phyloP scores from a whole-genome alignment of 2,329 filamentous ascomycete genomes.

The Teratosphaeria gauchensis region DNA sequence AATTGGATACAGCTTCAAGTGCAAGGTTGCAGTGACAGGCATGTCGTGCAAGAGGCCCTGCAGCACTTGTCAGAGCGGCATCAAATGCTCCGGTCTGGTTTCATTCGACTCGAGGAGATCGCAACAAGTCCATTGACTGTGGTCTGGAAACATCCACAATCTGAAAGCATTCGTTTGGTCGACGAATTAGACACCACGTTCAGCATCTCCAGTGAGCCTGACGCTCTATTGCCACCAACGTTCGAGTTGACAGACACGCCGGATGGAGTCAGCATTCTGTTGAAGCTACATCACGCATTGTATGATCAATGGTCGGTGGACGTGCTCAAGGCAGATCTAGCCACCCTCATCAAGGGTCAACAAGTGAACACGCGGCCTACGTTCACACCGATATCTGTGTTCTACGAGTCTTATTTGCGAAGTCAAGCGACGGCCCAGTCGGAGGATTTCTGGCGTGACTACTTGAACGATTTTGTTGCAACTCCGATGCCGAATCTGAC shows the following conservation, averaged over 20 bases:
- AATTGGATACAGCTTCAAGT: conserved; percentile 66
- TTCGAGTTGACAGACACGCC: conserved; percentile 43
- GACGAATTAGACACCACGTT: conserved; percentile 11
- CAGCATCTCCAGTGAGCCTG: conserved; percentile 16
- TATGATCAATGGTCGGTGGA: conserved; percentile 88
- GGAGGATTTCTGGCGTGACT: conserved; percentile 58
- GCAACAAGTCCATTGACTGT: conserved; percentile 50
- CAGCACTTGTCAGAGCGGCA: conserved; percentile 44
- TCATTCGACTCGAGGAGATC: conserved; percentile 42
- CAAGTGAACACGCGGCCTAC: conserved; percentile 24
- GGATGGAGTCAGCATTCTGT: conserved; percentile 26
- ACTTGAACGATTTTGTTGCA: conserved; percentile 50
- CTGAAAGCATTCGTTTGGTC: conserved; percentile 20
- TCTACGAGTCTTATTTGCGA: conserved; percentile 28
- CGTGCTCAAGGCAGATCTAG: conserved; percentile 63
- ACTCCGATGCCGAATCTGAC: conserved; percentile 51
- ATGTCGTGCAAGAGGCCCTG: conserved; percentile 35
- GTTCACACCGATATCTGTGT: conserved; percentile 51
- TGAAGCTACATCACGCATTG: conserved; percentile 62
- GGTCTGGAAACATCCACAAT: conserved; percentile 46
- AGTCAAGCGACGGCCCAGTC: conserved; percentile 20
- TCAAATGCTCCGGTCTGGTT: conserved; percentile 64
- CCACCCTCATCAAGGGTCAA: conserved; percentile 35
- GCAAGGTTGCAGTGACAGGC: conserved; percentile 13
- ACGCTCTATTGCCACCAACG: conserved; percentile 49